Conservation (phyloP, 2,329 filamentous ascomycete species). For the Aspergillus thermomutatus region DNA sequence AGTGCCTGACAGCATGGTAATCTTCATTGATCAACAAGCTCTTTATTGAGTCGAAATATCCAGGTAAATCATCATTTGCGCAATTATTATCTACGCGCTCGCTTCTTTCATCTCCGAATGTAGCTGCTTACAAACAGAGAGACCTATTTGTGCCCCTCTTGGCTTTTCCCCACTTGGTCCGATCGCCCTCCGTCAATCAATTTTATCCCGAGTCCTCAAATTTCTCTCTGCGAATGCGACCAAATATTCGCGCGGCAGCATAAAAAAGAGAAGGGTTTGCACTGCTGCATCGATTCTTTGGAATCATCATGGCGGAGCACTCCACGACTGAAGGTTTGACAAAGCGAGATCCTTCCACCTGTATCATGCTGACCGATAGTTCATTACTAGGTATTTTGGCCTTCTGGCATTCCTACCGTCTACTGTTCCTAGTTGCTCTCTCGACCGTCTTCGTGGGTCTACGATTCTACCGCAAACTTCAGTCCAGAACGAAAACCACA, state of each 20-base stretch:
- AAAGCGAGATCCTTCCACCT: neutral
- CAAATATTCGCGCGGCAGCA: too few species aligned
- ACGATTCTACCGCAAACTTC: conserved; percentile 21
- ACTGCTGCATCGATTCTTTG: neutral
- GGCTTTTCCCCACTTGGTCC: neutral
- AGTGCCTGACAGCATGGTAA: too few species aligned
- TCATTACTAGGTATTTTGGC: conserved; percentile 32
- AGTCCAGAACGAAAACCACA: conserved; percentile 24
- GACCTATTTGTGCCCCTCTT: neutral
- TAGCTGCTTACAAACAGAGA: neutral
- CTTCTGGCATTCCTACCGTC: conserved; percentile 48
- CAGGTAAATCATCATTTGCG: neutral
- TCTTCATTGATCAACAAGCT: neutral
- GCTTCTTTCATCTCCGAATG: neutral
- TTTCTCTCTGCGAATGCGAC: neutral
- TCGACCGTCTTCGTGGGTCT: conserved; percentile 35
- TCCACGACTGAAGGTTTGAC: conserved; percentile 8
- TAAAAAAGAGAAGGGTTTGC: neutral
- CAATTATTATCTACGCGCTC: neutral
- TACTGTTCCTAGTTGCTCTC: conserved; percentile 42
- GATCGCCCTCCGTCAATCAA: neutral
- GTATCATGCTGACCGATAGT: neutral
- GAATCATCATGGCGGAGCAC: conserved; percentile 9
- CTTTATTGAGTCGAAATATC: neutral
- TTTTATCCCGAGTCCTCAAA: neutral